Conservation (phyloP, 306 rosid genomes). For the Canavalia ensiformis region DNA sequence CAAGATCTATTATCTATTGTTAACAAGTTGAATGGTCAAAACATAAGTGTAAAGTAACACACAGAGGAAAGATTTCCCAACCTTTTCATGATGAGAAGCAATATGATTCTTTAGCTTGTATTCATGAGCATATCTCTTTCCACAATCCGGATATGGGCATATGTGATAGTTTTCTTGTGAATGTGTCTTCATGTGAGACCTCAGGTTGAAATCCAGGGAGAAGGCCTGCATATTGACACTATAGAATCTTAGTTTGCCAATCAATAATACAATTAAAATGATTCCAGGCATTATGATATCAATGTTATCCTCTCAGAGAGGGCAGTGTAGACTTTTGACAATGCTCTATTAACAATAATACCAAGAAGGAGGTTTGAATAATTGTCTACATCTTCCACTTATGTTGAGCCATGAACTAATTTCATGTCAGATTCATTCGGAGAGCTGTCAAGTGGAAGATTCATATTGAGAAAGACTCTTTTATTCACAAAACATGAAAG, state of each 20-base stretch:
- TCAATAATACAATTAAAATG: constrained; percentile 1
- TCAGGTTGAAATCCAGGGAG: constrained; percentile 89
- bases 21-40: constrained; percentile 37
- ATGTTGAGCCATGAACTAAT: constrained; percentile 33
- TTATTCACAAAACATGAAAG: neutral
- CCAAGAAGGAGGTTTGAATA: neutral
- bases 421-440: constrained; percentile 29
- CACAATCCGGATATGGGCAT: constrained; percentile 92
- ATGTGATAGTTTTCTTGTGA: constrained; percentile 96
- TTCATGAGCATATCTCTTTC: constrained; percentile 98
- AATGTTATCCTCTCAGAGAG: neutral
- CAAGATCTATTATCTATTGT: constrained; percentile 25
- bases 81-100: constrained; percentile 95
- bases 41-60: constrained; percentile 9
- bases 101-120: constrained; percentile 98
- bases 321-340: constrained; percentile 4
- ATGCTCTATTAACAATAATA: constrained; percentile 1
- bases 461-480: constrained; percentile 24
- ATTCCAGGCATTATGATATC: constrained; percentile 17
- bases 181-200: constrained; percentile 98
- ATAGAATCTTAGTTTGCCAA: constrained; percentile 7
- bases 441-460: constrained; percentile 1
- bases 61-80: constrained; percentile 42
- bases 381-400: constrained; percentile 20
- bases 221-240: constrained; percentile 74